Evolutionary conservation across 2,329 filamentous ascomycete genomes (phyloP), one percentile per base, ranked within the genome.

Genomic region (Parasarocladium wereldwijsianum): DNA sequence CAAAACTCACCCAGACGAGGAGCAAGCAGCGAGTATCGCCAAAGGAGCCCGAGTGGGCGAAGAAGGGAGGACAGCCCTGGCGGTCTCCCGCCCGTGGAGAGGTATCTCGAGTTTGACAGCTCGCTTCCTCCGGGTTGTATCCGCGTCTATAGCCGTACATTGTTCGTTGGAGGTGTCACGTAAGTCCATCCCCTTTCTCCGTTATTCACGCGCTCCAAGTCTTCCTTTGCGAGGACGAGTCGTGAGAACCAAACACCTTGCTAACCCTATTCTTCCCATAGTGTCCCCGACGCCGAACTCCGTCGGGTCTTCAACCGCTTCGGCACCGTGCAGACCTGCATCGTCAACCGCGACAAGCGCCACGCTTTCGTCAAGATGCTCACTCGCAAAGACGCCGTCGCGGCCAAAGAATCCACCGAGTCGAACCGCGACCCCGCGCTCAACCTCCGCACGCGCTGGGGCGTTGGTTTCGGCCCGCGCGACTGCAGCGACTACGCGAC

Each of bases 281-380:
- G 28, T 15, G 28, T 30, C 18, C 15, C 80, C 6, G 87, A 98
- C 54, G 62, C 67, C 34, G 85, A 96, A 50, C 66, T 98, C 31
- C 76, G 85, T 31, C 60, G 60, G 29, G 74, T 93, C 25, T 98
- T 98, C 52, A 65, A 62, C 45, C 74, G 74, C 26, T 93, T 76
- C 47, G 90, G 90, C 35, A 64, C 76, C 31, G 90, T 98, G 4
- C 90, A 98, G 54, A 94, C 87, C 2, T 96, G 87, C 55, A 98
- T 98, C 40, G 86, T 94, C 41, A 96, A 98, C 58, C 80, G 84
- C 46, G 90, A 98, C 47, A 98, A 96, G 59, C 81, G 90, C 12
- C 90, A 98, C 54, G 90, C 90, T 5, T 98, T 98, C 51, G 87
- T 98, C 46, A 98, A 98, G 59, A 98, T 98, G 90, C 70, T 90